A percentile compares a stretch with the other conserved stretches of the same genome.
Conservation (phyloP, 257 asterid genomes). For the Fraxinus americana region DNA sequence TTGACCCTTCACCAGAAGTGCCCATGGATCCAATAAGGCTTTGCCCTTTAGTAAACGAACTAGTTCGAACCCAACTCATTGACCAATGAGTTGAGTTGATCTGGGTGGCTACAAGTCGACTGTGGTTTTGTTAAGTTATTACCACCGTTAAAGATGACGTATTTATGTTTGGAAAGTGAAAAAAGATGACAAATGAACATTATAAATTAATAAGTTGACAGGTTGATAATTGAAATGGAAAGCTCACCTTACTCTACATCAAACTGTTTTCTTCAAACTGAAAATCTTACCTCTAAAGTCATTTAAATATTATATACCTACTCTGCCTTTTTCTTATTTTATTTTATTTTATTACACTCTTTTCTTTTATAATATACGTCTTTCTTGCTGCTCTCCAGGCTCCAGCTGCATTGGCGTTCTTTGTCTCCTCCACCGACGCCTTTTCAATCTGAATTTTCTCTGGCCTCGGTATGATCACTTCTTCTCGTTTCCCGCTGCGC, state of each 20-base stretch:
- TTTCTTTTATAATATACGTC: not conserved
- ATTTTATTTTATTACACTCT: not conserved
- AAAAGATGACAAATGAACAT: no score
- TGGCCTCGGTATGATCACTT: not conserved
- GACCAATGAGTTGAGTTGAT: no score
- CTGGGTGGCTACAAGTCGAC: no score
- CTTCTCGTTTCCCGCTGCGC: not conserved
- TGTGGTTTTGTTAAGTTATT: no score
- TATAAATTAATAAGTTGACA: slow-evolving; percentile 24
- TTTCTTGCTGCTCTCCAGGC: not conserved
- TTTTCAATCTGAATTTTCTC: not conserved
- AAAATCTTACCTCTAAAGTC: not conserved
- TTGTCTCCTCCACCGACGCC: not conserved
- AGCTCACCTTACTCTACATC: slow-evolving; percentile 26
- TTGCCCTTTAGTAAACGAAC: no score
- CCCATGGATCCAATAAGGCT: no score
- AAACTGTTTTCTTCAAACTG: slow-evolving; percentile 13
- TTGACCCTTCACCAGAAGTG: no score
- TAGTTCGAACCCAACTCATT: no score
- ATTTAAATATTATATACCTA: not conserved
- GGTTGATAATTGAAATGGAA: slow-evolving; percentile 23
- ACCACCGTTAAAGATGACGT: no score
- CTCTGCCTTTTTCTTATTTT: not conserved
- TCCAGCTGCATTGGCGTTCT: not conserved
- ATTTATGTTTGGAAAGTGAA: no score